Percentiles rank a stretch among this genome's conserved stretches.
phyloP scores from a whole-genome alignment of 805 yeast genomes.

The Ogataea neopini region DNA sequence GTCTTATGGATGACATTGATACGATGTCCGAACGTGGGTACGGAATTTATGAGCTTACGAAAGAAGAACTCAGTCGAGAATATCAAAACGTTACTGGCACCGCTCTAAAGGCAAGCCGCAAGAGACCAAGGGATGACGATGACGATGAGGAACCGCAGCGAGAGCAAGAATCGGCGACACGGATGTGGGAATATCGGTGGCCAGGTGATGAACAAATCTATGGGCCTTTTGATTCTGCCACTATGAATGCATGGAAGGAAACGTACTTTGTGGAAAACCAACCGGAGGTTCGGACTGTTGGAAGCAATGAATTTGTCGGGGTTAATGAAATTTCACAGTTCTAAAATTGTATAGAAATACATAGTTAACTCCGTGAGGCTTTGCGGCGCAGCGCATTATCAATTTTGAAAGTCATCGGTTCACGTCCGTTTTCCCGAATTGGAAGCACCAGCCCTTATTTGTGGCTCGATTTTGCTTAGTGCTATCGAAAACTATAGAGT shows the following conservation, averaged over 20 bases:
- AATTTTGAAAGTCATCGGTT: not conserved
- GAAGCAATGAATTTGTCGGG: conserved; percentile 15
- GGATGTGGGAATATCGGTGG: conserved; percentile 21
- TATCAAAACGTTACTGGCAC: conserved; percentile 47
- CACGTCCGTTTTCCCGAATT: not conserved
- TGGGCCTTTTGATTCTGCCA: conserved; percentile 52
- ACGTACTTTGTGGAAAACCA: conserved; percentile 46
- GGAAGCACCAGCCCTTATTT: not conserved
- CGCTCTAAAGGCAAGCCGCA: conserved; percentile 1
- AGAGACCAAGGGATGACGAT: conserved; percentile 22
- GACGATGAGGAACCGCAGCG: too few species aligned
- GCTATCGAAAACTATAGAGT: too few species aligned
- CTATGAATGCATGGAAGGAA: conserved; percentile 56
- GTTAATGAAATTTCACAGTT: conserved; percentile 5
- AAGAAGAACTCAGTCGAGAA: conserved; percentile 55
- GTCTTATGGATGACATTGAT: conserved; percentile 52
- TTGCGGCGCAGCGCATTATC: conserved; percentile 3
- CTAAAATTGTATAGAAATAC: not conserved
- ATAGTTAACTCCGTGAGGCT: not conserved
- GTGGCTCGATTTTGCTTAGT: too few species aligned
- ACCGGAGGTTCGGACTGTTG: conserved; percentile 43
- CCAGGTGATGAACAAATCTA: conserved; percentile 37
- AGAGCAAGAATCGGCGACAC: conserved; percentile 25
- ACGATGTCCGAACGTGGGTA: conserved; percentile 43
- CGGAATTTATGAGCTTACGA: conserved; percentile 52